phyloP scores from a whole-genome alignment of 2,329 filamentous ascomycete species.

The Cercospora canescens region DNA sequence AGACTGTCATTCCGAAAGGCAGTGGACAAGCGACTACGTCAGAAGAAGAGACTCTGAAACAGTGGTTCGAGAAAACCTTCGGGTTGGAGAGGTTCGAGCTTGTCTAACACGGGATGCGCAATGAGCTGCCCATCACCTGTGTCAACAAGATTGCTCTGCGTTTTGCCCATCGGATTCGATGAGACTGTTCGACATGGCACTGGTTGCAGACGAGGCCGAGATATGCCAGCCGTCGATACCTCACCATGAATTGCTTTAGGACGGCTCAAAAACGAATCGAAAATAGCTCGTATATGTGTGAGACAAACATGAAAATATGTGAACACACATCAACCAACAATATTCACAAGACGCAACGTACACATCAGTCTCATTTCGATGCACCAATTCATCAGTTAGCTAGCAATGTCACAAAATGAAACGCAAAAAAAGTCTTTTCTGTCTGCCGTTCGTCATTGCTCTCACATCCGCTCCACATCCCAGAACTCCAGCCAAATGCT shows the following conservation, averaged over 20 bases:
- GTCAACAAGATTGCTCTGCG: no score
- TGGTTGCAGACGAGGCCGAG: background rate
- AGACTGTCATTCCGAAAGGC: background rate
- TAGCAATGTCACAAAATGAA: background rate
- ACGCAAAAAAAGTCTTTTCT: background rate
- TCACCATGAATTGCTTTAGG: background rate
- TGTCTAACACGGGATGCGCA: conserved; percentile 13
- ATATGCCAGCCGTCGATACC: background rate
- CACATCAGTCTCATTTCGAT: background rate
- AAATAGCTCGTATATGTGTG: background rate
- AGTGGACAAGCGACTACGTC: background rate
- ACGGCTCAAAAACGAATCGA: background rate
- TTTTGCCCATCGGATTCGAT: no score
- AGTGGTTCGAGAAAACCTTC: conserved; percentile 32
- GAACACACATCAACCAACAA: no score
- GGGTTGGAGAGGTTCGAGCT: conserved; percentile 30
- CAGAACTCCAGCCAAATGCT: background rate
- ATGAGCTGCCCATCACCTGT: background rate
- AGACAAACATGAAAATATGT: background rate
- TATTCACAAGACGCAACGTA: no score
- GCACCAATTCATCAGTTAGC: background rate
- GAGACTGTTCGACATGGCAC: background rate
- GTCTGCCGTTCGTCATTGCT: background rate
- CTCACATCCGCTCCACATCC: background rate
- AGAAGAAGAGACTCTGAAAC: conserved; percentile 17